Percentiles rank a stretch among this genome's conserved stretches.
Evolutionary conservation across 31 red algal genomes (phyloP).

Genomic region (Porphyra umbilicalis): DNA sequence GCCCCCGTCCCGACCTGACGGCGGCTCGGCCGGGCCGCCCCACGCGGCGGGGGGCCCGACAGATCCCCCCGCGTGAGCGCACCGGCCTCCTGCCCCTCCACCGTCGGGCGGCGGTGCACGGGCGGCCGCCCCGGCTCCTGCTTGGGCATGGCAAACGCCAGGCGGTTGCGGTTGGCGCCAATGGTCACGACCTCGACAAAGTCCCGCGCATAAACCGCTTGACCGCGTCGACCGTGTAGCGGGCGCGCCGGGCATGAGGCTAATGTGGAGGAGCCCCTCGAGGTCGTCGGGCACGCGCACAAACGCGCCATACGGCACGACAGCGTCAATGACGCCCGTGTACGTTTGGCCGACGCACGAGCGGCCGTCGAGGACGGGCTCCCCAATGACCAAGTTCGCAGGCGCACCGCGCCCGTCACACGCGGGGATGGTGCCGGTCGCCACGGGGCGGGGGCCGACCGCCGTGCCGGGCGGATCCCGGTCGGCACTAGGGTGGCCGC

Average conservation of each 20-base stretch:
- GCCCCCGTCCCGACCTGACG: background rate
- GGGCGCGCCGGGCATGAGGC: background rate
- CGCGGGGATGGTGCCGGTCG: too few relatives aligned
- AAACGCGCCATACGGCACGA: background rate
- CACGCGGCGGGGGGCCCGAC: too few relatives aligned
- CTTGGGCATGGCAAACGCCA: background rate
- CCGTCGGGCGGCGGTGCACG: background rate
- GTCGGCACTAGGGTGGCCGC: too few relatives aligned
- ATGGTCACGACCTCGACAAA: background rate
- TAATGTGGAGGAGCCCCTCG: background rate
- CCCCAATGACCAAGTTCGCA: background rate
- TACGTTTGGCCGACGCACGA: background rate
- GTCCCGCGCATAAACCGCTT: background rate
- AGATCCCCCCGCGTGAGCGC: background rate
- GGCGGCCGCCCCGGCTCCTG: too few relatives aligned
- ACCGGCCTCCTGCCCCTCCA: background rate
- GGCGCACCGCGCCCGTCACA: background rate
- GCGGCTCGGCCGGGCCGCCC: background rate
- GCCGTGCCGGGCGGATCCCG: too few relatives aligned
- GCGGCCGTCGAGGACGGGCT: background rate
- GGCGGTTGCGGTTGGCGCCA: background rate
- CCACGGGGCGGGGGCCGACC: too few relatives aligned
- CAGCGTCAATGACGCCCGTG: background rate
- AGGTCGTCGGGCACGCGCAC: background rate
- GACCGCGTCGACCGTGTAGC: background rate